Base-by-base conservation (phyloP, 2,329 filamentous ascomycete genomes). In the Ophiostoma himal-ulmi region DNA sequence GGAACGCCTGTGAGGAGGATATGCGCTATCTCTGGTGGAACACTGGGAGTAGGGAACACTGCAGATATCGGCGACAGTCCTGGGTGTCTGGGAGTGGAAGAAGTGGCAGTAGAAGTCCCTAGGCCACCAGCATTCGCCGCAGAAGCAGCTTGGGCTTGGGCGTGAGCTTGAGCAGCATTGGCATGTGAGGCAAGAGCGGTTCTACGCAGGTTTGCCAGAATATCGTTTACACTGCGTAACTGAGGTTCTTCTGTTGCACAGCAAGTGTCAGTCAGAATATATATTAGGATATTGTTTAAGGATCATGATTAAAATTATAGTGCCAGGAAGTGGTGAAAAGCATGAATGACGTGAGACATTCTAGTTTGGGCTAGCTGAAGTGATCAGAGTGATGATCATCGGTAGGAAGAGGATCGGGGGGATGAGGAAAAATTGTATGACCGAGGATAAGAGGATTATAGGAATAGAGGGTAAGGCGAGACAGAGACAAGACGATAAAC, bases 11-110 rank as follows among this genome's bases (percentile, higher is more conserved):
- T 69, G n/a, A 69, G 70, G 5, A 89, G 83, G 71, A 89, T 83
- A 72, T 84, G 81, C 71, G 86, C 84, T 75, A 89, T 83, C 69
- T 82, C 79, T 5, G 87, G 87, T 69, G 86, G 87, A 2, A 89
- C 81, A 71, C 84, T 88, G n/a, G 85, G 86, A 41, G 73, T 74
- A 39, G 62, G 62, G 36, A 41, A 36, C 52, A 76, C 74, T 60
- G 41, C 66, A 54, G 70, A 39, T 26, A 70, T 52, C 41, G 67
- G 68, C 39, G 64, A 54, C 48, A 64, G 67, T 17, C 17, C 44
- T 62, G 52, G 36, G 57, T 44, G 22, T n/a, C 26, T 48, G 52
- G 22, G 69, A 2, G 60, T n/a, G 26, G 22, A 13, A n/a, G 60
- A 7, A 6, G 17, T 30, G 30, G 30, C 30, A 30, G 30, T 6